Percentiles rank a stretch among this genome's conserved stretches.
Conservation (phyloP, 306 rosid genomes). For the Alnus glutinosa region DNA sequence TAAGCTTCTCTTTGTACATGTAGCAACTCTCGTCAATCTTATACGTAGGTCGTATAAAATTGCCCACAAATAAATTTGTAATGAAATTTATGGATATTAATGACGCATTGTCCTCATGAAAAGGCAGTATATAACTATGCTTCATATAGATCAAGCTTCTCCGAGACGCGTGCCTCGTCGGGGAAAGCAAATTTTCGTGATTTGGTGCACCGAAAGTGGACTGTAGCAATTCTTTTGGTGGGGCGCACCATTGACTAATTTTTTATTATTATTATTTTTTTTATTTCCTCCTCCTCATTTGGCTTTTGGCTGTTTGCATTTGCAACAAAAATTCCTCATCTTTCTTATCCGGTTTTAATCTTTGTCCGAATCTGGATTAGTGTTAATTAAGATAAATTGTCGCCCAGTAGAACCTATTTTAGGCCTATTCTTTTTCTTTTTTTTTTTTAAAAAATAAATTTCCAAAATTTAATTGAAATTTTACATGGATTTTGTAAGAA, state of each 20-base stretch:
- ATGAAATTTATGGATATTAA: no score
- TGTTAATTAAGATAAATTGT: background rate
- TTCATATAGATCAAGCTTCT: no score
- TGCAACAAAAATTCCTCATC: background rate
- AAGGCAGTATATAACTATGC: no score
- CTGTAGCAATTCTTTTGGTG: slow-evolving; percentile 14
- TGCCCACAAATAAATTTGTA: no score
- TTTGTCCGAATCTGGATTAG: slow-evolving; percentile 10
- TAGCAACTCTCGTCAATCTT: no score
- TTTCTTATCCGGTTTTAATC: slow-evolving; percentile 8
- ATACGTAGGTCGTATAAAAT: no score
- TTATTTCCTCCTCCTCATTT: background rate
- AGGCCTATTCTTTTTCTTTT: no score
- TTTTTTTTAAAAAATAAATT: no score
- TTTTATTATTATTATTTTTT: background rate
- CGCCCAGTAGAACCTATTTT: no score
- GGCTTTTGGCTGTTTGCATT: slow-evolving; percentile 12
- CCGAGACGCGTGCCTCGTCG: background rate
- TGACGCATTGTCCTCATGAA: background rate
- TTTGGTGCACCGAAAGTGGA: slow-evolving; percentile 30
- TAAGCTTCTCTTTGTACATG: no score
- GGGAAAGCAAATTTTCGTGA: background rate
- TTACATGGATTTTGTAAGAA: no score
- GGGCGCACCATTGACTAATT: slow-evolving; percentile 21
- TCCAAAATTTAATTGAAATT: no score